Conservation (phyloP, 225 moss, liverwort and hornwort genomes). For the Anthoceros angustus region DNA sequence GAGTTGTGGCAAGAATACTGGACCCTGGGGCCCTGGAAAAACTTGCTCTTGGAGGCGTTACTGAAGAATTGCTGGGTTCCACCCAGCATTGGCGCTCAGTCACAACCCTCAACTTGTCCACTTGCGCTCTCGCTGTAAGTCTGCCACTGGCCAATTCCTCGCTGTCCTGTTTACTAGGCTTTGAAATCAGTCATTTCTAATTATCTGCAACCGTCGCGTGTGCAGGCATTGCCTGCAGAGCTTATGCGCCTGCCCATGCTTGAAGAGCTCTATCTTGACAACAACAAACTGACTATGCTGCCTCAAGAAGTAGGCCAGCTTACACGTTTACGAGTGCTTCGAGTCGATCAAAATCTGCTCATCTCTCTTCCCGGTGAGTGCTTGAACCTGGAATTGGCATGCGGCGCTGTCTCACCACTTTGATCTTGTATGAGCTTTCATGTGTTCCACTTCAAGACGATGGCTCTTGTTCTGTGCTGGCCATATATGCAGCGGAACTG, state of each 20-base stretch:
- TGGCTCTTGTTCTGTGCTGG: slow-evolving; percentile 9
- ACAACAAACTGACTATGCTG: slow-evolving; percentile 78
- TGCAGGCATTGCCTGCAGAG: slow-evolving; percentile 68
- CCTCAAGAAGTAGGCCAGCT: slow-evolving; percentile 91
- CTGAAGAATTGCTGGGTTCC: slow-evolving; percentile 57
- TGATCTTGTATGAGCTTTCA: not conserved
- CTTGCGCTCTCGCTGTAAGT: slow-evolving; percentile 77
- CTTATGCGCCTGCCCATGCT: slow-evolving; percentile 70
- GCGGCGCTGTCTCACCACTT: no score
- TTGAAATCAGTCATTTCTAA: not conserved
- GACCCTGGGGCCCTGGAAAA: slow-evolving; percentile 36
- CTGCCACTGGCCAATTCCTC: not conserved
- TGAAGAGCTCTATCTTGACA: slow-evolving; percentile 78
- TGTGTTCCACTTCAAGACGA: slow-evolving; percentile 11
- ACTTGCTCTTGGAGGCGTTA: slow-evolving; percentile 31
- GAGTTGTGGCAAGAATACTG: slow-evolving; percentile 66
- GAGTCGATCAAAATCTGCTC: slow-evolving; percentile 91
- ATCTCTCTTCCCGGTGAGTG: slow-evolving; percentile 73
- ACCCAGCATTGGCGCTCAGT: slow-evolving; percentile 68
- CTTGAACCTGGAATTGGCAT: not conserved
- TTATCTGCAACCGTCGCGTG: not conserved
- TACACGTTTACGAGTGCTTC: slow-evolving; percentile 74
- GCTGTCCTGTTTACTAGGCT: not conserved
- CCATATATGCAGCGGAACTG: slow-evolving; percentile 72
- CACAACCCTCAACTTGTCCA: slow-evolving; percentile 80